Conservation (phyloP, 2,329 filamentous ascomycete species). For the Fusarium robinianum region DNA sequence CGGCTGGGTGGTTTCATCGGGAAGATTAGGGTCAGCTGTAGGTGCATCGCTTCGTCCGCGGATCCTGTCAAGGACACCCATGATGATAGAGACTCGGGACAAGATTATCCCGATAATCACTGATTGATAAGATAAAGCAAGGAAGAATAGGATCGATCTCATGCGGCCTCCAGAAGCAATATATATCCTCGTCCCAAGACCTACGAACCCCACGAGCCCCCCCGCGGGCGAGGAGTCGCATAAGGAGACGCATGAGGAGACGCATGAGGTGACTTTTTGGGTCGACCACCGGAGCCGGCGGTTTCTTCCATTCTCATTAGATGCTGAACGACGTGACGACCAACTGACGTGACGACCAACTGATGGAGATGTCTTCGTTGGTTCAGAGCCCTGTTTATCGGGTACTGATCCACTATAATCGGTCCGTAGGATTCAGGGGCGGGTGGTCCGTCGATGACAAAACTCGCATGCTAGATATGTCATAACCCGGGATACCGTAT, state of each 20-base stretch:
- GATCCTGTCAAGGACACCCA: slow-evolving; percentile 8
- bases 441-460: no score
- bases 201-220: slow-evolving; percentile 3
- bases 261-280: slow-evolving; percentile 3
- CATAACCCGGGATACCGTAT: no score
- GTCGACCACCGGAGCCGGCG: neutral
- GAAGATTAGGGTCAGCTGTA: neutral
- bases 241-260: slow-evolving; percentile 3
- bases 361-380: no score
- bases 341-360: no score
- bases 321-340: no score
- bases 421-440: no score
- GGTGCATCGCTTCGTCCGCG: neutral
- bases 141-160: no score
- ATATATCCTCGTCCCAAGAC: slow-evolving; percentile 1
- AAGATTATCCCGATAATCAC: neutral
- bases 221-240: neutral
- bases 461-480: no score
- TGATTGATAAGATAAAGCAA: slow-evolving; percentile 14
- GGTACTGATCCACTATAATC: no score
- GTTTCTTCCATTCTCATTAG: no score
- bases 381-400: no score
- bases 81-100: neutral
- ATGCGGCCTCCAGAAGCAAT: no score
- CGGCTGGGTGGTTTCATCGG: slow-evolving; percentile 1